Evolutionary conservation across 345 rosid genomes (phyloP).

Genomic region (Aquilaria sinensis): DNA sequence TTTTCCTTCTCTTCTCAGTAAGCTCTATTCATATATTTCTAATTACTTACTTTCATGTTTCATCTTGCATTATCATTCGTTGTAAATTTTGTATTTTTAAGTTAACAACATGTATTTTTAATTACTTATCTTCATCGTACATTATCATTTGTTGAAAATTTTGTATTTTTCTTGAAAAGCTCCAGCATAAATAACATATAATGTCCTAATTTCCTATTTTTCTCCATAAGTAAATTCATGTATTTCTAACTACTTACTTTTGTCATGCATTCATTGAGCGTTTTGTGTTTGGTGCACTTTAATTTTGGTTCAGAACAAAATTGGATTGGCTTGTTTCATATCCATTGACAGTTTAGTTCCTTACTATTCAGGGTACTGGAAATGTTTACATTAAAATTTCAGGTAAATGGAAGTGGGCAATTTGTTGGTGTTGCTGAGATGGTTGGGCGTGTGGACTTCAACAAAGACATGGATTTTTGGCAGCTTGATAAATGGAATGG

Average conservation of each 20-base stretch:
- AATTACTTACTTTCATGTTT: too few species aligned
- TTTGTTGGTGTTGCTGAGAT: conserved; percentile 83
- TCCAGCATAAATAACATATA: too few species aligned
- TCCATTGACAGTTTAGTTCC: neutral
- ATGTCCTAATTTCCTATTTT: too few species aligned
- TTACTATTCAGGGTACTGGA: neutral
- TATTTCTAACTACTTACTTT: too few species aligned
- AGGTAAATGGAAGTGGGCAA: conserved; percentile 87
- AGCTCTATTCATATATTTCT: conserved; percentile 17
- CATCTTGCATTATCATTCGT: neutral
- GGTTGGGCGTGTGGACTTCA: conserved; percentile 64
- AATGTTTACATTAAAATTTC: conserved; percentile 13
- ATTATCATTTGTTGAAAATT: neutral
- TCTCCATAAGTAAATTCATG: too few species aligned
- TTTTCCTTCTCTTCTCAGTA: conserved; percentile 76
- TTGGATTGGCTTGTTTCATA: neutral
- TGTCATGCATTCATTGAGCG: too few species aligned
- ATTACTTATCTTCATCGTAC: neutral
- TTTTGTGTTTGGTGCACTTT: too few species aligned
- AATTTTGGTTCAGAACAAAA: too few species aligned
- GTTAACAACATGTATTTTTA: too few species aligned
- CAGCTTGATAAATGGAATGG: conserved; percentile 79
- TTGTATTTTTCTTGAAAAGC: too few species aligned
- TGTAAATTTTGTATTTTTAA: neutral
- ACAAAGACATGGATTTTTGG: conserved; percentile 79